Evolutionary conservation across 306 rosid genomes (phyloP).

Genomic region (Dryas drummondii): DNA sequence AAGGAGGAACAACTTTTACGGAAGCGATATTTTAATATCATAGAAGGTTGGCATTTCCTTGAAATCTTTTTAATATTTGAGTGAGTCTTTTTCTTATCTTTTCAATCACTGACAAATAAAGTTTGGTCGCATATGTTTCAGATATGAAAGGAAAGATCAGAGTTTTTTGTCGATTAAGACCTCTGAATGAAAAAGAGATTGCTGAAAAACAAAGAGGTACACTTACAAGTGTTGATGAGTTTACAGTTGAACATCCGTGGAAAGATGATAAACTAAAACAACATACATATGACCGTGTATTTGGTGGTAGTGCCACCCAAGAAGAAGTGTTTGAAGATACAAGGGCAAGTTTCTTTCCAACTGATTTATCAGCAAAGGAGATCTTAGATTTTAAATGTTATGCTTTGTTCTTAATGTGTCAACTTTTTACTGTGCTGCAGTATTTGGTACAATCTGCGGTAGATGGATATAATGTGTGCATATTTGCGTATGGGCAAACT

Average conservation of each 20-base stretch:
- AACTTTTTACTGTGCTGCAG: constrained; percentile 45
- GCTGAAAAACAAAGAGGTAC: constrained; percentile 47
- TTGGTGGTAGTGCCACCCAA: constrained; percentile 69
- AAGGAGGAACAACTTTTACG: constrained; percentile 91
- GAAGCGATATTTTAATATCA: constrained; percentile 88
- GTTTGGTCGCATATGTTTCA: constrained; percentile 30
- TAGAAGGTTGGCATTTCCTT: constrained; percentile 61
- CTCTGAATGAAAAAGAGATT: constrained; percentile 73
- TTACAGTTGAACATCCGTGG: constrained; percentile 91
- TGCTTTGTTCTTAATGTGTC: constrained; percentile 1
- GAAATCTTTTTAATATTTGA: background rate
- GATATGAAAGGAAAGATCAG: constrained; percentile 99
- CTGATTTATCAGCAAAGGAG: constrained; percentile 2
- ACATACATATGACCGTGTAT: constrained; percentile 78
- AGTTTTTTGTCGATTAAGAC: constrained; percentile 87
- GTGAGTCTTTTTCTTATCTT: background rate
- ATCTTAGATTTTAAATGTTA: constrained; percentile 8
- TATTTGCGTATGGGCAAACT: constrained; percentile 96
- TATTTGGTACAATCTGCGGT: constrained; percentile 91
- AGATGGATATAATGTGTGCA: constrained; percentile 86
- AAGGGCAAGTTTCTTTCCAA: constrained; percentile 54
- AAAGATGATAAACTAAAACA: constrained; percentile 79
- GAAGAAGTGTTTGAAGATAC: constrained; percentile 91
- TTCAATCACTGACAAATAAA: constrained; percentile 3
- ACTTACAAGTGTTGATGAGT: constrained; percentile 62